phyloP scores from a whole-genome alignment of 2,329 filamentous ascomycete genomes.

The Fusarium scirpi region DNA sequence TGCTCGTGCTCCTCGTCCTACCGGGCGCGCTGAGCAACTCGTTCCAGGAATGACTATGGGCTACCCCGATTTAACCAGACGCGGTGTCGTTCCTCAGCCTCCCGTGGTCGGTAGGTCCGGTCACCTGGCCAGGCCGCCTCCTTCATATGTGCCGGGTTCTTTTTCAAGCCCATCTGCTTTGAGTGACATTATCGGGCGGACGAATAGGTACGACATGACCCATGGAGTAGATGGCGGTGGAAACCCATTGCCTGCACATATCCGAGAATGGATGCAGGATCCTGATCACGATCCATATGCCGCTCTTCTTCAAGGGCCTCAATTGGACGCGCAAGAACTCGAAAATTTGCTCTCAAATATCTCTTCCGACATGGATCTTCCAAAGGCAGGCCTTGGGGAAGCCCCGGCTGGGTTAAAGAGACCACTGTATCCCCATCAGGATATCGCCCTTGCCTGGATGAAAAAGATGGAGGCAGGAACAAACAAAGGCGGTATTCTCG shows the following conservation, averaged over 20 bases:
- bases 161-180: conserved; percentile 39
- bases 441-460: conserved; percentile 86
- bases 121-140: neutral
- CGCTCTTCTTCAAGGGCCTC: conserved; percentile 53
- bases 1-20: neutral
- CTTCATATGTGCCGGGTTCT: conserved; percentile 3
- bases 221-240: conserved; percentile 54
- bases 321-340: conserved; percentile 70
- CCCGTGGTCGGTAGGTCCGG: neutral
- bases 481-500: conserved; percentile 88
- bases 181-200: conserved; percentile 54
- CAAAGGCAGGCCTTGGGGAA: conserved; percentile 70
- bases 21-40: conserved; percentile 5
- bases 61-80: conserved; percentile 22
- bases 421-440: conserved; percentile 83
- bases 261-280: conserved; percentile 53
- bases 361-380: conserved; percentile 75
- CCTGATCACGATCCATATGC: neutral
- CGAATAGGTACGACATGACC: conserved; percentile 53
- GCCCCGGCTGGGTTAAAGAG: conserved; percentile 77
- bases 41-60: conserved; percentile 9
- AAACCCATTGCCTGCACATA: conserved; percentile 50
- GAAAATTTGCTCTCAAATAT: conserved; percentile 79
- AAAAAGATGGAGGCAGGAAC: conserved; percentile 80
- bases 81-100: neutral